These are phyloP conservation scores for Pseudevernia furfuracea DNA, from an alignment of 495 filamentous ascomycete species.

Conservation along the genomic window DNA sequence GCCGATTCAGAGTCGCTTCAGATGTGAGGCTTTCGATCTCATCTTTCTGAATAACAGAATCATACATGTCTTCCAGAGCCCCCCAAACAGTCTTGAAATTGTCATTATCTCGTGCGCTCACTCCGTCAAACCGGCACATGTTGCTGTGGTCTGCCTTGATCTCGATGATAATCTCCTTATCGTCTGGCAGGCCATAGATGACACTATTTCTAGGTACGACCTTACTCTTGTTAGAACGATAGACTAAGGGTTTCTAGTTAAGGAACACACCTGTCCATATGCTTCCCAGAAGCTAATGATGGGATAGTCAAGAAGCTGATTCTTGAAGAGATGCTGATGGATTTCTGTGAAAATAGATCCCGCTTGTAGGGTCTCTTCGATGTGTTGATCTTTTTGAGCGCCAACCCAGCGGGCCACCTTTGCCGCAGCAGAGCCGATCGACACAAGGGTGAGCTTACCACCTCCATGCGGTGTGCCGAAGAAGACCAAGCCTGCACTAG, in stretches of 20 bases:
- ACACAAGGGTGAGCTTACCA: conserved; percentile 13
- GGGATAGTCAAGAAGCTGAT: conserved; percentile 16
- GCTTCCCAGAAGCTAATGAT: conserved; percentile 21
- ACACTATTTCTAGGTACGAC: conserved; percentile 14
- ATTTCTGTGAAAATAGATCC: conserved; percentile 20
- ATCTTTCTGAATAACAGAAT: not conserved
- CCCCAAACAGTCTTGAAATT: conserved; percentile 12
- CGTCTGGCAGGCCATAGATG: conserved; percentile 14
- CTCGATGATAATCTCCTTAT: conserved; percentile 14
- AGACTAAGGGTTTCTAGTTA: too few species aligned
- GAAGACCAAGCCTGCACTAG: conserved; percentile 17
- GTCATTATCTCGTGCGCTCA: conserved; percentile 10
- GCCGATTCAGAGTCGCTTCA: too few species aligned
- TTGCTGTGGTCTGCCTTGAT: conserved; percentile 20
- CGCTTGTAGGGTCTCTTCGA: conserved; percentile 8
- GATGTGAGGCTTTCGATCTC: too few species aligned
- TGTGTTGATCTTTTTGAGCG: conserved; percentile 11
- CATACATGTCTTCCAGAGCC: conserved; percentile 15
- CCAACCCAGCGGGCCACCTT: not conserved
- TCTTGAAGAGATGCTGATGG: conserved; percentile 16
- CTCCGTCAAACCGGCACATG: conserved; percentile 18
- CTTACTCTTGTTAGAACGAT: conserved; percentile 3
- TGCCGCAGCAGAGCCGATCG: conserved; percentile 7
- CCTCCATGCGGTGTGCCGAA: conserved; percentile 20
- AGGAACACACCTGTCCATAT: conserved; percentile 10